A percentile compares a stretch with the other conserved stretches of the same genome.
Evolutionary conservation across 768 basidiomycete species (phyloP).

Genomic region (Psilocybe cubensis): DNA sequence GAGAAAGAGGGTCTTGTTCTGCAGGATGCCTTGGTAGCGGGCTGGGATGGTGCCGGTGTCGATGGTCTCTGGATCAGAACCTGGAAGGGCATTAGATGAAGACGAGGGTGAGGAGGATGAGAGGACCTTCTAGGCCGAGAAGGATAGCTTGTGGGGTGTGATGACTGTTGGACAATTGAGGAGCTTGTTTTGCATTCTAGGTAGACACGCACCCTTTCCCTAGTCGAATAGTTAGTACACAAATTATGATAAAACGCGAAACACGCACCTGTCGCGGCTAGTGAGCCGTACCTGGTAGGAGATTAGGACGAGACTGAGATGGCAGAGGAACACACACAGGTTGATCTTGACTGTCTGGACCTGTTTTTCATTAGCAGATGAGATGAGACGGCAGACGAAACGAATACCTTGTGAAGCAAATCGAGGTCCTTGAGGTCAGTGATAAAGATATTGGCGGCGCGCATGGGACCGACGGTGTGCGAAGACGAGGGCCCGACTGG

Average conservation of each 20-base stretch:
- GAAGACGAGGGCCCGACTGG: constrained; percentile 55
- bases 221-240: constrained; percentile 24
- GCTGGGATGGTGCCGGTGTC: constrained; percentile 83
- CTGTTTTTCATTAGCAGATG: constrained; percentile 33
- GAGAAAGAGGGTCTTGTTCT: constrained; percentile 68
- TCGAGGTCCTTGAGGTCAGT: constrained; percentile 69
- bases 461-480: constrained; percentile 70
- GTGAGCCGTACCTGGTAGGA: constrained; percentile 75
- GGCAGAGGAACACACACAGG: constrained; percentile 50
- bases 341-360: constrained; percentile 84
- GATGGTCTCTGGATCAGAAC: constrained; percentile 92
- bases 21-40: constrained; percentile 71
- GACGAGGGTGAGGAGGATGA: background rate
- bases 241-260: constrained; percentile 4
- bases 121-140: constrained; percentile 72
- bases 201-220: constrained; percentile 70
- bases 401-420: constrained; percentile 65
- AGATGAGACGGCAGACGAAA: background rate
- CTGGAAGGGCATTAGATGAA: constrained; percentile 28
- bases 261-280: constrained; percentile 83
- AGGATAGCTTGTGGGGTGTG: constrained; percentile 89
- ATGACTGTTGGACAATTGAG: constrained; percentile 51
- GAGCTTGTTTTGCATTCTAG: background rate
- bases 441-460: constrained; percentile 89
- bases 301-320: background rate